Evolutionary conservation across 2,329 filamentous ascomycete genomes (phyloP), one percentile per base, ranked within the genome.

Genomic region (Fusarium solani-melongenae): DNA sequence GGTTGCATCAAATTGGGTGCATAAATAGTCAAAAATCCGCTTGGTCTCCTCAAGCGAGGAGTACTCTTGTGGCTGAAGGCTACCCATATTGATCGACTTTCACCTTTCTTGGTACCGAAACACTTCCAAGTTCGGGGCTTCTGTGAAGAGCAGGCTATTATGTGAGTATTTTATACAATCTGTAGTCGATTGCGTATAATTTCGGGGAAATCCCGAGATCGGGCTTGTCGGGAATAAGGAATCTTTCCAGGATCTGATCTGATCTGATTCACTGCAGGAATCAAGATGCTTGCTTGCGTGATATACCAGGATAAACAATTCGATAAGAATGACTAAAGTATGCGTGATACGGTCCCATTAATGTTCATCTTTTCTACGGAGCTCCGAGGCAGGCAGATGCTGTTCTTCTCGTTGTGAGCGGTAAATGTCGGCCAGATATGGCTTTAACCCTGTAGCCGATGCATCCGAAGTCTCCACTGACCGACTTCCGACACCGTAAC

Each of bases 1-100:
- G 11, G 67, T 56, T 9, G 72, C 59, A 31, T 83, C 79, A 17
- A 83, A 75, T 20, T 78, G 69, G 15, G 53, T 29, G 56, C 66
- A 71, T 7, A 78, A 58, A 44, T 69, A 68, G 20, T 72, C 59
- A 29, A 79, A 60, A 38, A 79, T 76, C 20, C 72, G 67, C 17
- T 64, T 67, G 17, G 72, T 72, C 62, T 78, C 77, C 36, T 67
- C 58, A 14, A 67, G 17, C 1, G 76, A 72, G 22, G 76, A 78
- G 34, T 78, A 78, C 14, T 58, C 55, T 24, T 59, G 58, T 22
- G 60, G 59, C 38, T 70, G 56, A 49, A 59, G 12, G 58, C 67
- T 76, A 65, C 69, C 67, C 71, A 73, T 73, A 12, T 44, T 74
- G 38, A 29, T 12, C 34, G 14, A 12, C 20, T 46, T 22, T 14